Evolutionary conservation across 2,329 filamentous ascomycete genomes (phyloP), one percentile per base, ranked within the genome.

Genomic region (Salinomyces thailandicus): DNA sequence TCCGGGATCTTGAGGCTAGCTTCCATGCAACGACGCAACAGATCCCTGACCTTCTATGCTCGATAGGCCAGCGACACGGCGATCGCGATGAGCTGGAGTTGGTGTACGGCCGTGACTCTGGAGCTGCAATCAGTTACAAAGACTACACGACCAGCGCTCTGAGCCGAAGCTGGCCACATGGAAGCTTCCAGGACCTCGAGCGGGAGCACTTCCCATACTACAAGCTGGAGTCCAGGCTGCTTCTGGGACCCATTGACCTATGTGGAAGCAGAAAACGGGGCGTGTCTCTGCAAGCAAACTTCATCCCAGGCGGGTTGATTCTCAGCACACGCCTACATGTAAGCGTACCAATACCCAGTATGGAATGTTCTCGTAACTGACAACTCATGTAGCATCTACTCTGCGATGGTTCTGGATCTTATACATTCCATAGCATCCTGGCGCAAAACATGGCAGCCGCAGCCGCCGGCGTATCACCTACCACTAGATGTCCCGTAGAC

Each of bases 151-250:
- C 13, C 4, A 14, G n/a, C 7, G 4, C 4, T 5, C 19, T 24
- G 13, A 32, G 19, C 11, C 12, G 11, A 7, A 6, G 20, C 18
- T 43, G 37, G 40, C 18, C 15, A n/a, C 31, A n/a, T 11, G 33
- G 33, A 3, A 37, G 27, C 24, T 39, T 43, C 14, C 18, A 32
- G 5, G 36, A 39, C 14, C 13, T 42, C 11, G 36, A 32, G 5
- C 32, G 27, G 5, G 14, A 36, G 12, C 36, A 39, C 9, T 42
- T 39, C 13, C 30, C 17, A 18, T 31, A 12, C 19, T 24, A 30
- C 11, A 53, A 47, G 35, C 29, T 45, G 9, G 27, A 47, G 12
- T 39, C 43, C n/a, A 41, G 44, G 16, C 43, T 48, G 34, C 37
- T 51, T 9, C 46, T 47, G 12, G 17, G 38, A 33, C 3, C 37